Evolutionary conservation across 2,329 filamentous ascomycete species (phyloP), one percentile per base, ranked within the genome.

Genomic region (Coniella lustricola): DNA sequence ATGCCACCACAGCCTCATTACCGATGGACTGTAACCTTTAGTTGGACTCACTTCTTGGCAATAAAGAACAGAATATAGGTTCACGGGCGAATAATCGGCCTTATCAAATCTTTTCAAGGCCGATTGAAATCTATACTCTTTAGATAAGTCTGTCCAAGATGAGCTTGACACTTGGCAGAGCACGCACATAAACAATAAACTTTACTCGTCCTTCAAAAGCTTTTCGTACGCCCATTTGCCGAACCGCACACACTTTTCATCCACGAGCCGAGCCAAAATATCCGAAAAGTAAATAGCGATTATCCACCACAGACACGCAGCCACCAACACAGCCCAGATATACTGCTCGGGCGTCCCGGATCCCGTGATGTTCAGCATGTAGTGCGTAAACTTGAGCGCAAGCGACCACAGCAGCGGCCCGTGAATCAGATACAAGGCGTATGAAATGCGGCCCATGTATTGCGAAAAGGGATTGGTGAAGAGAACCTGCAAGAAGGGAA

Each of bases 371-470:
- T 14, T 45, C 3, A 51, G 21, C 20, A 21, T 48, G 10, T 16
- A 32, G 18, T 32, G 42, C 9, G 32, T 49, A 4, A 53, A 22
- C 12, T 22, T 31, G 7, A 50, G 38, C 7, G 48, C 51, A 9
- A 51, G 25, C 2, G 51, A 51, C 51, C 51, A 53, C 4, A 53
- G 33, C 22, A 53, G 16, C 7, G 51, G 51, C 1, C 51, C 51
- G 33, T 53, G 51, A 5, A 51, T 32, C 17, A 53, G 29, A 41
- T 53, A 53, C 2, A 53, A 21, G 0, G 48, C 42, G 17, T 46
- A 53, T 1, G 51, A 53, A 5, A 53, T 53, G 25, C n/a, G 50
- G 3, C 51, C 51, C 51, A 53, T 16, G 34, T 51, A 53, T 29
- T 53, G 51, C 7, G 51, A 42, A 14, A 53, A 21, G 9, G 18